Percentiles rank a stretch among this genome's conserved stretches.
These are phyloP conservation scores for Clohesyomyces aquaticus DNA, from an alignment of 495 filamentous ascomycete genomes.

Conservation along the genomic window DNA sequence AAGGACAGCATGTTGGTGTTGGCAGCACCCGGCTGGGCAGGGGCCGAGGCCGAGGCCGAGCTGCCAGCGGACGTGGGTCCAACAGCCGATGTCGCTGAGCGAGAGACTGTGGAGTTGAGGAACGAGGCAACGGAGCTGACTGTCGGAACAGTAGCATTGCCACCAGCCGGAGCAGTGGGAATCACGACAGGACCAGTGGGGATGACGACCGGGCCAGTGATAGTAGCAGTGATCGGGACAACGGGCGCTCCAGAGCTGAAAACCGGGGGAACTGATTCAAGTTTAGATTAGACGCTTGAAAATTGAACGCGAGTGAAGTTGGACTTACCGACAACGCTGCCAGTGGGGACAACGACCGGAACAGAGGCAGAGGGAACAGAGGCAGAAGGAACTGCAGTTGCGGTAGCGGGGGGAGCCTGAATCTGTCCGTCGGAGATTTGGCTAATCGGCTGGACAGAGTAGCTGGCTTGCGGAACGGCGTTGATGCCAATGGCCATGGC, in stretches of 20 bases:
- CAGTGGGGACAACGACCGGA: not conserved
- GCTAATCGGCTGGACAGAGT: constrained; percentile 21
- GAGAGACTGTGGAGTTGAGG: constrained; percentile 8
- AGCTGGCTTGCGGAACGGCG: constrained; percentile 14
- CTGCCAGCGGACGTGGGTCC: constrained; percentile 6
- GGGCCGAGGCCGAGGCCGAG: not conserved
- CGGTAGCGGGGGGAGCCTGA: constrained; percentile 33
- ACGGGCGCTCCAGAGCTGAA: too few species aligned
- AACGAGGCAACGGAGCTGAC: constrained; percentile 1
- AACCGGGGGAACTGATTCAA: constrained; percentile 8
- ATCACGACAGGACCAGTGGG: constrained; percentile 9
- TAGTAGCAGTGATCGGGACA: too few species aligned
- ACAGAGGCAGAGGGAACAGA: not conserved
- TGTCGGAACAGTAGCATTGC: not conserved
- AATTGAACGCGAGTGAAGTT: not conserved
- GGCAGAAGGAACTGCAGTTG: not conserved
- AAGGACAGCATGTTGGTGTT: constrained; percentile 23
- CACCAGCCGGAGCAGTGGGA: not conserved
- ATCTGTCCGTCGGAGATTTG: constrained; percentile 42
- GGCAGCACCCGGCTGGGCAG: constrained; percentile 17
- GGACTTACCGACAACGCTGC: not conserved
- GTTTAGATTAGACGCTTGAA: not conserved
- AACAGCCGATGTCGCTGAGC: constrained; percentile 2
- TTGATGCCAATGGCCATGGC: constrained; percentile 20
- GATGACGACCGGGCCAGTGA: too few species aligned